phyloP scores from a whole-genome alignment of 1,284 basidiomycete species.

The Caloboletus firmus region DNA sequence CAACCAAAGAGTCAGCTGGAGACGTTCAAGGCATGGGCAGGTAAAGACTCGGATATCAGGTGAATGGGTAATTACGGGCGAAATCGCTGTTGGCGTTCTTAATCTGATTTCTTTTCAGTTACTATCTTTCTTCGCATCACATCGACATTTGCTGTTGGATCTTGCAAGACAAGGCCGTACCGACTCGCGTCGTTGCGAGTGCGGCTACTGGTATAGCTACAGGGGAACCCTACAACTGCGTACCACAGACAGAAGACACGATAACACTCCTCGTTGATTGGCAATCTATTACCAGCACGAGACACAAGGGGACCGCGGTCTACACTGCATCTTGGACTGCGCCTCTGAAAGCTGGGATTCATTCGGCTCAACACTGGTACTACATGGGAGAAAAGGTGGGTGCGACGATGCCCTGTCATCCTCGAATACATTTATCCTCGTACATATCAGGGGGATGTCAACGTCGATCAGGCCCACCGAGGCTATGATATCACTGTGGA shows the following conservation, averaged over 20 bases:
- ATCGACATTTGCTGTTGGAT: slow-evolving; percentile 93
- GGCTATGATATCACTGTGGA: slow-evolving; percentile 88
- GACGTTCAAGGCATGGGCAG: slow-evolving; percentile 93
- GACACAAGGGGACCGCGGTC: slow-evolving; percentile 76
- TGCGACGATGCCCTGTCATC: neutral
- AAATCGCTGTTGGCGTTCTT: neutral
- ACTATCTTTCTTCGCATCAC: slow-evolving; percentile 93
- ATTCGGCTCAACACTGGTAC: slow-evolving; percentile 91
- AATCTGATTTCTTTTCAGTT: slow-evolving; percentile 46
- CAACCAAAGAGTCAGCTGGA: slow-evolving; percentile 93
- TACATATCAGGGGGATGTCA: slow-evolving; percentile 73
- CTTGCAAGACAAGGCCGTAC: slow-evolving; percentile 75
- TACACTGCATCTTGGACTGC: slow-evolving; percentile 93
- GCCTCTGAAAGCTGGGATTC: slow-evolving; percentile 73
- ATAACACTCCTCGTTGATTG: slow-evolving; percentile 94
- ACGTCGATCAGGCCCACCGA: slow-evolving; percentile 89
- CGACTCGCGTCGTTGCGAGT: slow-evolving; percentile 84
- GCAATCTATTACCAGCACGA: slow-evolving; percentile 71
- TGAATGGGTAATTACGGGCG: slow-evolving; percentile 19
- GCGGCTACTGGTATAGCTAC: slow-evolving; percentile 89
- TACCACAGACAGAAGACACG: slow-evolving; percentile 86
- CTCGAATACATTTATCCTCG: neutral
- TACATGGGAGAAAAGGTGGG: slow-evolving; percentile 87
- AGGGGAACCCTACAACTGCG: slow-evolving; percentile 81
- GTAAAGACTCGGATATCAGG: slow-evolving; percentile 90